Evolutionary conservation across 2,329 filamentous ascomycete genomes (phyloP), one percentile per base, ranked within the genome.

Genomic region (Hymenoscyphus infarciens): DNA sequence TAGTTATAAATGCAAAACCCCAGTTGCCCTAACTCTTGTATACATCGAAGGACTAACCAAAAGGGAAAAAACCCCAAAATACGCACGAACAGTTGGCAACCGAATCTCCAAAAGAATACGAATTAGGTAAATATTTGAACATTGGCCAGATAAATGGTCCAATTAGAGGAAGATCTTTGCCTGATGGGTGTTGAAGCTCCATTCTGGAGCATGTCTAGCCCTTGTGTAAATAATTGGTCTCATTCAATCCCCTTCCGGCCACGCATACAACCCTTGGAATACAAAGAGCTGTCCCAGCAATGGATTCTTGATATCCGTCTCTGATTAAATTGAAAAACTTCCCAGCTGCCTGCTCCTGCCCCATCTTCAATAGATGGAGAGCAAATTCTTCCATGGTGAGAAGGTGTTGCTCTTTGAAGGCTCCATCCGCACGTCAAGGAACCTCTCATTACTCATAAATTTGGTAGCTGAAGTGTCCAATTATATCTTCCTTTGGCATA

Each of bases 101-200:
- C 83, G 64, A 86, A 87, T 69, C n/a, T n/a, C n/a, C n/a, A n/a
- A n/a, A 82, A 78, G 69, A 88, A 86, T 39, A 87, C n/a, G n/a
- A n/a, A n/a, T n/a, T n/a, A n/a, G n/a, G n/a, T n/a, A n/a, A n/a
- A n/a, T n/a, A n/a, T n/a, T n/a, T n/a, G n/a, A n/a, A n/a, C n/a
- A n/a, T n/a, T n/a, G 75, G 0, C 82, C 81, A 0, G 4, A 57
- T 16, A 13, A 57, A 22, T 8, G 55, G 29, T 3, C 55, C 55
- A 19, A 57, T 35, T 13, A 31, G 29, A 22, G 53, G 53, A n/a
- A n/a, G n/a, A n/a, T n/a, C n/a, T n/a, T n/a, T n/a, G n/a, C n/a
- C n/a, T n/a, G n/a, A n/a, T n/a, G n/a, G n/a, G n/a, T n/a, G n/a
- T n/a, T n/a, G n/a, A n/a, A n/a, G n/a, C n/a, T n/a, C n/a, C n/a